Evolutionary conservation across 495 filamentous ascomycete genomes (phyloP).

Genomic region (Lepraria neglecta): DNA sequence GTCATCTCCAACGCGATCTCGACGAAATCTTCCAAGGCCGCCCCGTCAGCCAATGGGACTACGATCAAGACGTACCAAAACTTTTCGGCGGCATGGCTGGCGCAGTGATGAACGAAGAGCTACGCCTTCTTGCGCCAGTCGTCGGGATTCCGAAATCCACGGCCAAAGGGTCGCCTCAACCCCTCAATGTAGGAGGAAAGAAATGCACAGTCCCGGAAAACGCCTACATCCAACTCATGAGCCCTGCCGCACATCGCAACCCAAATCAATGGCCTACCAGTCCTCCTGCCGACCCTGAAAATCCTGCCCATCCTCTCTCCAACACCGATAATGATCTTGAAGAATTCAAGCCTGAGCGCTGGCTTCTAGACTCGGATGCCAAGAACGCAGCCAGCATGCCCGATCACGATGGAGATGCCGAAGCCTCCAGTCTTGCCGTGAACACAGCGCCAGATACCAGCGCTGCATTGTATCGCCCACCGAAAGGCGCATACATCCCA

Average conservation of each 20-base stretch:
- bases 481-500: constrained; percentile 58
- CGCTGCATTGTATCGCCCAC: constrained; percentile 49
- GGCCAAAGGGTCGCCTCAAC: constrained; percentile 40
- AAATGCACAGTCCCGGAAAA: constrained; percentile 45
- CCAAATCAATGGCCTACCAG: constrained; percentile 49
- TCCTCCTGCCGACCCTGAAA: constrained; percentile 28
- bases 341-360: constrained; percentile 50
- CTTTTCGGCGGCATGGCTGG: constrained; percentile 57
- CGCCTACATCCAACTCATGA: constrained; percentile 41
- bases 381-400: constrained; percentile 18
- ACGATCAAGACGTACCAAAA: constrained; percentile 50
- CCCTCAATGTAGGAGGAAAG: constrained; percentile 45
- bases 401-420: constrained; percentile 25
- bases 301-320: constrained; percentile 22
- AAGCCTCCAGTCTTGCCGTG: constrained; percentile 9
- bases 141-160: constrained; percentile 55
- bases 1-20: constrained; percentile 54
- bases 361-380: constrained; percentile 43
- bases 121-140: constrained; percentile 58
- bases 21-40: constrained; percentile 48
- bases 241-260: constrained; percentile 50
- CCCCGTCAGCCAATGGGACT: constrained; percentile 53
- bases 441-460: constrained; percentile 38
- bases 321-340: constrained; percentile 39
- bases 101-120: constrained; percentile 61